Evolutionary conservation across 139 green algal species (phyloP).

Genomic region (Coccomyxa sp.): DNA sequence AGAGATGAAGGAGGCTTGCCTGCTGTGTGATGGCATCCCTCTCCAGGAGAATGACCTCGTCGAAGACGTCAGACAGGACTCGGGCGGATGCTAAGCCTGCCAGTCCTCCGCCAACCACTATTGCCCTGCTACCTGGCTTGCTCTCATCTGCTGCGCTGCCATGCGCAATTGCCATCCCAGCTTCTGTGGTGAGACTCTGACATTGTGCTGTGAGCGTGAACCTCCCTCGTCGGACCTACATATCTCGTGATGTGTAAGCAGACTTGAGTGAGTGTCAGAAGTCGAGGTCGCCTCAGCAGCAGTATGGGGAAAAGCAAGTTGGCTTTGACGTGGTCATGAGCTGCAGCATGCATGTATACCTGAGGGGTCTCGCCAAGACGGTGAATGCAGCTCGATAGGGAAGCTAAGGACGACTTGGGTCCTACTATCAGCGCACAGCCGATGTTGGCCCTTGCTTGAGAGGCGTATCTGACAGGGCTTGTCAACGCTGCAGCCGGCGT

Average conservation of each 20-base stretch:
- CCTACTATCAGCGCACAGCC: too few species aligned
- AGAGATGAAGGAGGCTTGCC: background rate
- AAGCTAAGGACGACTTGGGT: too few species aligned
- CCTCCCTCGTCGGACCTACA: background rate
- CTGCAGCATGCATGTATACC: too few species aligned
- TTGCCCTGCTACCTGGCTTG: background rate
- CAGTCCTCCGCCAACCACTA: conserved; percentile 1
- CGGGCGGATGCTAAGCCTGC: conserved; percentile 2
- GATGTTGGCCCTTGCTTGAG: too few species aligned
- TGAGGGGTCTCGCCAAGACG: too few species aligned
- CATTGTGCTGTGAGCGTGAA: background rate
- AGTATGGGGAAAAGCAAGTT: too few species aligned
- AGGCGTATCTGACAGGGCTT: too few species aligned
- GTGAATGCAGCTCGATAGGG: too few species aligned
- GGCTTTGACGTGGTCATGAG: too few species aligned
- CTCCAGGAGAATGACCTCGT: conserved; percentile 11
- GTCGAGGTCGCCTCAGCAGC: too few species aligned
- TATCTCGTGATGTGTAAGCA: background rate
- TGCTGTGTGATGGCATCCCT: background rate
- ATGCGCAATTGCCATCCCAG: background rate
- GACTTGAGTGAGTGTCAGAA: background rate
- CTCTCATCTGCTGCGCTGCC: background rate
- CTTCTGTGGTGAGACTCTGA: background rate
- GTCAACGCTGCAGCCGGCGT: too few species aligned
- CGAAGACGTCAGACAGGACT: background rate